Percentiles rank a stretch among this genome's conserved stretches.
These are phyloP conservation scores for Lentinula guzmanii DNA, from an alignment of 768 basidiomycete genomes.

Conservation along the genomic window DNA sequence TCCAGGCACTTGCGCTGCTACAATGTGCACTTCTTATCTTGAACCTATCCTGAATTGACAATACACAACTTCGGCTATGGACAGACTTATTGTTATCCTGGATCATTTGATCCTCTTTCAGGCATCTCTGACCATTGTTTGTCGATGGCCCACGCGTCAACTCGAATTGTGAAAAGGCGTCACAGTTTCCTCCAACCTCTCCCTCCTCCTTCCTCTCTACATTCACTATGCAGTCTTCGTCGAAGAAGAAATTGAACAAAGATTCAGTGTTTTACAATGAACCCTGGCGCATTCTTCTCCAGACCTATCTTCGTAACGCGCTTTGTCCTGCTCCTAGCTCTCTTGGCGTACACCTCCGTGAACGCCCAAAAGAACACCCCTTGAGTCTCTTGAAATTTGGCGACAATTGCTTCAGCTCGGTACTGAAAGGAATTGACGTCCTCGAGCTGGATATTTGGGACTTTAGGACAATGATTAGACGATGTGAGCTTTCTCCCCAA, in stretches of 20 bases:
- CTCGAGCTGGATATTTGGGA: neutral
- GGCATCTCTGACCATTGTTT: no score
- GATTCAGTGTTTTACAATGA: neutral
- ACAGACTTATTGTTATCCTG: no score
- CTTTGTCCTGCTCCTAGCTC: constrained; percentile 1
- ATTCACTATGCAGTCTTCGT: neutral
- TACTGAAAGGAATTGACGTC: neutral
- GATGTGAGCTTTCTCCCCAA: neutral
- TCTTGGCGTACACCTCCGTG: neutral
- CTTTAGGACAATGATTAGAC: neutral
- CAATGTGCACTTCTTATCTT: no score
- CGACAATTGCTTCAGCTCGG: neutral
- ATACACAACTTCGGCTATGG: no score
- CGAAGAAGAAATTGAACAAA: neutral
- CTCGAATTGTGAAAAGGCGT: no score
- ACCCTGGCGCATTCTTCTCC: neutral
- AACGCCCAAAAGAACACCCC: neutral
- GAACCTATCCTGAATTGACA: no score
- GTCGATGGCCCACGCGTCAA: no score
- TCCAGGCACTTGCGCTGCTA: no score
- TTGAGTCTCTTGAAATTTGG: neutral
- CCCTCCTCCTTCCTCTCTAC: neutral
- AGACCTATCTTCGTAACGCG: constrained; percentile 1
- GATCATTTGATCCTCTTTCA: no score
- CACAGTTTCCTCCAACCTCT: no score